phyloP scores from a whole-genome alignment of 2,329 filamentous ascomycete species.

The Simplicillium sp. region DNA sequence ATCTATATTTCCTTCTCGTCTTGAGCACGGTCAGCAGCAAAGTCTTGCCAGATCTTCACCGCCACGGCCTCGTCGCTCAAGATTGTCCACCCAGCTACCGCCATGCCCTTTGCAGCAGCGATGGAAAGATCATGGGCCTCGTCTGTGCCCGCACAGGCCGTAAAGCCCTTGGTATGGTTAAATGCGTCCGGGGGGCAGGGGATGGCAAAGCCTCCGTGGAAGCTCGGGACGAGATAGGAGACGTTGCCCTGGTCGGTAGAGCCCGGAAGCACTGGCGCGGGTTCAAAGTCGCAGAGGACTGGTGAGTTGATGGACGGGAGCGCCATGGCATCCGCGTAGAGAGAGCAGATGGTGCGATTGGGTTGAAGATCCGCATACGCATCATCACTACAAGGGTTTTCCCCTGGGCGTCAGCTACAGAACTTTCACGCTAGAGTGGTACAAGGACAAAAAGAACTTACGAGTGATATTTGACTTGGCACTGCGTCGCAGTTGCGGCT shows the following conservation, averaged over 20 bases:
- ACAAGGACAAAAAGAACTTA: no score
- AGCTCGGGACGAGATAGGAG: constrained; percentile 2
- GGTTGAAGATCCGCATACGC: constrained; percentile 3
- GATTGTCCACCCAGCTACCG: neutral
- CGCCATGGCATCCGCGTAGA: constrained; percentile 4
- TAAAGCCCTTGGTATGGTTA: constrained; percentile 4
- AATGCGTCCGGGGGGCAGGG: constrained; percentile 2
- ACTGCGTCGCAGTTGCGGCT: constrained; percentile 20
- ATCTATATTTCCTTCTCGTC: constrained; percentile 1
- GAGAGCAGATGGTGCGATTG: constrained; percentile 3
- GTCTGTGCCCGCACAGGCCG: constrained; percentile 3
- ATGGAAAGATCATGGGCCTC: constrained; percentile 3
- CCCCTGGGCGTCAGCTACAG: no score
- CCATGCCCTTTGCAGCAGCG: constrained; percentile 2
- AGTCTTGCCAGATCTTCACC: constrained; percentile 1
- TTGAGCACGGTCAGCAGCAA: neutral
- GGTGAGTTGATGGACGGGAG: constrained; percentile 1
- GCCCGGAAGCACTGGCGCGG: neutral
- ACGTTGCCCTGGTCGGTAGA: constrained; percentile 4
- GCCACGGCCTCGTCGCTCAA: constrained; percentile 1
- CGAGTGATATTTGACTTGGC: constrained; percentile 15
- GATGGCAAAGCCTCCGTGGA: constrained; percentile 3
- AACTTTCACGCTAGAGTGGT: no score
- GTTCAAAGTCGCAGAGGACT: constrained; percentile 2
- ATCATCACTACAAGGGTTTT: constrained; percentile 1